Evolutionary conservation across 345 rosid species (phyloP).

Genomic region (Eutrema heterophyllum): DNA sequence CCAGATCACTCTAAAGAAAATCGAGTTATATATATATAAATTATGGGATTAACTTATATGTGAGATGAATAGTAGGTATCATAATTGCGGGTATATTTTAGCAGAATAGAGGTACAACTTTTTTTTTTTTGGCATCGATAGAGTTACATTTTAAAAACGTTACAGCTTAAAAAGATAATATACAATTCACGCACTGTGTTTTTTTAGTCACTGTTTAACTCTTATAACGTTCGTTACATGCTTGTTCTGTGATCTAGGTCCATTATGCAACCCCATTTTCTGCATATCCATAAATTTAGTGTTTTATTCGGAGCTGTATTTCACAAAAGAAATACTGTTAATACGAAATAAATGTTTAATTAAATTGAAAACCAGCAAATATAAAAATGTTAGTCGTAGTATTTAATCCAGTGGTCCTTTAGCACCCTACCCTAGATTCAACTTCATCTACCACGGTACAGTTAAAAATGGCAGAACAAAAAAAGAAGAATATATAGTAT

Average conservation of each 20-base stretch:
- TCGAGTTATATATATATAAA: neutral
- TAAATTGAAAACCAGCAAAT: neutral
- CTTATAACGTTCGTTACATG: neutral
- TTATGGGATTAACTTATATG: neutral
- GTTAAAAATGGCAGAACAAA: neutral
- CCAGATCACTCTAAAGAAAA: neutral
- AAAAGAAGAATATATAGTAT: neutral
- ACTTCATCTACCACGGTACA: constrained; percentile 2
- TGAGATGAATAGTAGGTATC: neutral
- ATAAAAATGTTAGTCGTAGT: neutral
- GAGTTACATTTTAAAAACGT: neutral
- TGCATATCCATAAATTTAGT: neutral
- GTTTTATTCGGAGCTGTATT: neutral
- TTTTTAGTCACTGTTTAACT: neutral
- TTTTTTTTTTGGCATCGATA: too few species aligned
- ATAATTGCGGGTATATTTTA: too few species aligned
- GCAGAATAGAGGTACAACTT: too few species aligned
- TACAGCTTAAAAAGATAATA: neutral
- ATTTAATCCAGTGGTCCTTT: neutral
- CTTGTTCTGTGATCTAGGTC: neutral
- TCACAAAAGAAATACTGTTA: neutral
- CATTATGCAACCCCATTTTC: neutral
- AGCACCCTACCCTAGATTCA: neutral
- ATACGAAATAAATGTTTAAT: neutral
- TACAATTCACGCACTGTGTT: neutral